phyloP scores from a whole-genome alignment of 2,329 filamentous ascomycete species.

The Colletotrichum limetticola region DNA sequence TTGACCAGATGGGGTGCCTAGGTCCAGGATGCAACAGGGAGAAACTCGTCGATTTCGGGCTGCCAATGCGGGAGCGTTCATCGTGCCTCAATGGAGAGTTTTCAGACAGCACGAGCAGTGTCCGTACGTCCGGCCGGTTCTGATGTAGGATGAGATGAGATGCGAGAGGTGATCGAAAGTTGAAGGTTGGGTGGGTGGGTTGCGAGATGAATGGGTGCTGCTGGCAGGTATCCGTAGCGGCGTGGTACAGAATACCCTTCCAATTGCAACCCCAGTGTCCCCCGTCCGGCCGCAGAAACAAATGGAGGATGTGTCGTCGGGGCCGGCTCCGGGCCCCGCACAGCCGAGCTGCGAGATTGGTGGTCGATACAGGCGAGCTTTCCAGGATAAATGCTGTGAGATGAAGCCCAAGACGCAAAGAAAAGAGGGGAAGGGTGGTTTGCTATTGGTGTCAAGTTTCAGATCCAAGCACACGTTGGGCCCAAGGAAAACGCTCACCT shows the following conservation, averaged over 20 bases:
- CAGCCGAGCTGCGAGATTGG: neutral
- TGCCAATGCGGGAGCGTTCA: conserved; percentile 10
- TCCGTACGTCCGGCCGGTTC: neutral
- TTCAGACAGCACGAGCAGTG: neutral
- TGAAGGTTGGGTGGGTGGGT: neutral
- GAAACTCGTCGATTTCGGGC: conserved; percentile 14
- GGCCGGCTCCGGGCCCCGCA: conserved; percentile 1
- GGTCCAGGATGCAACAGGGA: conserved; percentile 11
- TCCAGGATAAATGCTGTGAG: neutral
- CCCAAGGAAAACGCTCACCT: neutral
- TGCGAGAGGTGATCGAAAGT: neutral
- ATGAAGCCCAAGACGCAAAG: neutral
- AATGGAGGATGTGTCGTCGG: neutral
- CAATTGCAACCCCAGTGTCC: neutral
- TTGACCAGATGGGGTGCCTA: neutral
- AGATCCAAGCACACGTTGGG: neutral
- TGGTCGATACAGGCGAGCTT: neutral
- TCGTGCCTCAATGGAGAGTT: conserved; percentile 5
- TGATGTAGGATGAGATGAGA: neutral
- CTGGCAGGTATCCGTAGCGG: neutral
- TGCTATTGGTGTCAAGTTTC: conserved; percentile 18
- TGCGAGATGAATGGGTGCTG: conserved; percentile 7
- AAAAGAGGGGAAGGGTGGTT: neutral
- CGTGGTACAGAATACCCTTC: neutral
- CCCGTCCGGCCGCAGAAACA: neutral